These are phyloP conservation scores for Falciphora oryzae DNA, from an alignment of 2,329 filamentous ascomycete genomes.

Conservation along the genomic window DNA sequence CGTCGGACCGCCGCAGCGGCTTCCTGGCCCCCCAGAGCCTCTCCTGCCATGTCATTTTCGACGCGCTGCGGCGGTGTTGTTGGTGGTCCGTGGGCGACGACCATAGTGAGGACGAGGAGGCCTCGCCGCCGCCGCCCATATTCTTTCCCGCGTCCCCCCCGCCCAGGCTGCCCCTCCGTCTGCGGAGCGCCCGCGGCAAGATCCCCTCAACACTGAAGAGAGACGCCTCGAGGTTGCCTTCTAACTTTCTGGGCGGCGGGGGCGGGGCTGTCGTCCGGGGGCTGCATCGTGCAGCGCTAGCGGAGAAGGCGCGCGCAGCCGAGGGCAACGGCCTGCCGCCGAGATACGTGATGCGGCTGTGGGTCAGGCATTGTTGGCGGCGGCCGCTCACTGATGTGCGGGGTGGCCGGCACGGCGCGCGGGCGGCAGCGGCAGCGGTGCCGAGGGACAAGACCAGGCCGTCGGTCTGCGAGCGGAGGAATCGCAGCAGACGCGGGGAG, in stretches of 20 bases:
- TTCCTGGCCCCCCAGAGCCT: conserved; percentile 38
- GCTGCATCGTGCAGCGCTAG: neutral
- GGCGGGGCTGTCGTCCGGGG: neutral
- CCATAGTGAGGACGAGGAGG: neutral
- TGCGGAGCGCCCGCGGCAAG: conserved; percentile 6
- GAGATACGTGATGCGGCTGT: conserved; percentile 9
- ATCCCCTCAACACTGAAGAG: neutral
- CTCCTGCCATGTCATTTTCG: conserved; percentile 38
- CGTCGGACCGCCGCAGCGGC: conserved; percentile 35
- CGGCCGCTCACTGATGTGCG: neutral
- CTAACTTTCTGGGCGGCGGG: neutral
- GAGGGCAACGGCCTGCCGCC: neutral
- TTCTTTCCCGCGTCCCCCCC: neutral
- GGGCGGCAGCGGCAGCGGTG: neutral
- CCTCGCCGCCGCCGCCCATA: neutral
- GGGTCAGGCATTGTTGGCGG: conserved; percentile 12
- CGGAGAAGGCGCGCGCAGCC: conserved; percentile 3
- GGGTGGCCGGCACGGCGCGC: neutral
- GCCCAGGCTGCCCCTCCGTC: conserved; percentile 5
- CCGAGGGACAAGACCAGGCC: conserved; percentile 37
- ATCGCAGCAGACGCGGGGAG: conserved; percentile 59
- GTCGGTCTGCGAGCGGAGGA: conserved; percentile 66
- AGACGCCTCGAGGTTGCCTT: neutral
- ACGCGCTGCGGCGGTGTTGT: conserved; percentile 16
- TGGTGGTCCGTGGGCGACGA: neutral